Conservation (phyloP, 1,284 basidiomycete genomes). For the Erythrobasidium hasegawianum region DNA sequence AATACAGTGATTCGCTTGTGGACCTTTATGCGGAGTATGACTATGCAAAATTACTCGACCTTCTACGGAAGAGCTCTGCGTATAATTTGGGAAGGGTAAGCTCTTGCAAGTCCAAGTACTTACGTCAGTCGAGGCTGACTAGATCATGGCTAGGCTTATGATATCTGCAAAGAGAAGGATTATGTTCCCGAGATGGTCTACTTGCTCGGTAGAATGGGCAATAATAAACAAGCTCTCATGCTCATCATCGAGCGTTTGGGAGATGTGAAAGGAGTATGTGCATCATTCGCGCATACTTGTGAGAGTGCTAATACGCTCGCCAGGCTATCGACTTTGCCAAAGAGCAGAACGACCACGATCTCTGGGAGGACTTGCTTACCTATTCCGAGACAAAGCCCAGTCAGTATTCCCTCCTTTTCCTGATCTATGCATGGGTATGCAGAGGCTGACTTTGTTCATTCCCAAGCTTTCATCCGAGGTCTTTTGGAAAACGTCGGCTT, state of each 20-base stretch:
- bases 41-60: constrained; percentile 73
- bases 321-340: constrained; percentile 98
- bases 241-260: constrained; percentile 93
- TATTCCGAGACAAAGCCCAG: constrained; percentile 91
- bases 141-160: constrained; percentile 87
- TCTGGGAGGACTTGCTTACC: constrained; percentile 92
- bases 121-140: constrained; percentile 55
- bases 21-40: constrained; percentile 89
- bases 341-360: constrained; percentile 92
- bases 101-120: background rate
- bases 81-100: constrained; percentile 72
- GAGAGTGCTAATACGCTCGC: constrained; percentile 7
- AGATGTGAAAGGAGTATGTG: constrained; percentile 75
- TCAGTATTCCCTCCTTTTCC: constrained; percentile 49
- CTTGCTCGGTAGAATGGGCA: constrained; percentile 92
- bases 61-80: constrained; percentile 83
- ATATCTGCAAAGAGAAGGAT: constrained; percentile 75
- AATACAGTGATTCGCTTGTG: constrained; percentile 82
- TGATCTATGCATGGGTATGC: too few species aligned
- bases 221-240: constrained; percentile 88
- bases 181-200: constrained; percentile 97
- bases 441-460: constrained; percentile 1
- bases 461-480: constrained; percentile 82
- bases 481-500: constrained; percentile 92
- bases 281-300: background rate